Base-by-base conservation (phyloP, 768 basidiomycete genomes). In the Hypsizygus marmoreus region DNA sequence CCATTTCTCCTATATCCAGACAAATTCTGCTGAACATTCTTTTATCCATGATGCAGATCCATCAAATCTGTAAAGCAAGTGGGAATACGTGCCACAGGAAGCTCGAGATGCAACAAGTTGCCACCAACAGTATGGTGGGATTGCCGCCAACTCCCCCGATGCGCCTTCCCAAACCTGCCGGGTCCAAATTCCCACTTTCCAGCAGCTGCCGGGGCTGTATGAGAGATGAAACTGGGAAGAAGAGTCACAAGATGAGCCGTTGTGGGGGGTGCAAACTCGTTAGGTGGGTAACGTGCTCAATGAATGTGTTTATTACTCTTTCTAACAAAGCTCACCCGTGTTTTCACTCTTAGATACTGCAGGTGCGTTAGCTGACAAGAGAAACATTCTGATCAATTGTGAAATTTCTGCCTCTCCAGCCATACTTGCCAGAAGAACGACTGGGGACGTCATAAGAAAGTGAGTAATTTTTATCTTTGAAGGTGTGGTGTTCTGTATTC, bases 221-320 rank as follows among this genome's bases (percentile, higher is more conserved):
- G 20, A 51, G 51, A 11, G 58, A 53, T 6, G 44, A 45, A 33
- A 55, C 49, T 17, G 47, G 38, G 1, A 38, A n/a, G 14, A 26
- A 17, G 6, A 44, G 26, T 3, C 22, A 38, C 25, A 44, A 34
- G 8, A 24, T 54, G 46, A 49, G 42, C 28, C 48, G 56, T 13
- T 59, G 58, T 41, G 50, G 44, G 2, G 38, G 46, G 13, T 60
- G 58, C 29, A 57, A 60, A 28, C 48, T 60, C 13, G 44, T 51
- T 1, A 47, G 52, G 55, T 55, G 33, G 11, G 38, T n/a, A n/a
- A n/a, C 4, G 19, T n/a, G 4, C 4, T 26, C 16, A 20, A 6
- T 24, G 7, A 8, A 17, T 14, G 25, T 24, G 2, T 3, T 9
- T 12, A n/a, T 9, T 23, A 7, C 17, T 23, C 16, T 2, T 9